These are phyloP conservation scores for Podospora pseudocomata DNA, from an alignment of 495 filamentous ascomycete species.

Conservation along the genomic window DNA sequence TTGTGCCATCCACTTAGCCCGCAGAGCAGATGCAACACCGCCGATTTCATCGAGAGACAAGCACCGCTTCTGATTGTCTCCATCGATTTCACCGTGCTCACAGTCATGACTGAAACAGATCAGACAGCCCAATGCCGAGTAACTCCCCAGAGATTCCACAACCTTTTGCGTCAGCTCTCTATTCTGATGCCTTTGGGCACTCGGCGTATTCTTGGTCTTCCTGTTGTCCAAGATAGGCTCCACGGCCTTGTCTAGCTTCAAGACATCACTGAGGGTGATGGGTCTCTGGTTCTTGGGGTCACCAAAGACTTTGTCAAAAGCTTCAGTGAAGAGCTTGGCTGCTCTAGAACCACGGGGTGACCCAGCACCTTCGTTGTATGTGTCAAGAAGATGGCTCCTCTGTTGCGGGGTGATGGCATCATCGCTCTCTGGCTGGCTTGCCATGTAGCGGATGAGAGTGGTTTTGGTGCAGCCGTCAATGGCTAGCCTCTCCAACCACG, in stretches of 20 bases:
- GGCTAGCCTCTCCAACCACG: conserved; percentile 41
- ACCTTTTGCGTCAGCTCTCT: conserved; percentile 28
- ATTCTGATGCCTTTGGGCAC: conserved; percentile 25
- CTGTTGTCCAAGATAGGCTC: conserved; percentile 45
- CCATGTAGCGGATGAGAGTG: conserved; percentile 44
- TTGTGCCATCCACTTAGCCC: conserved; percentile 28
- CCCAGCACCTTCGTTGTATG: conserved; percentile 31
- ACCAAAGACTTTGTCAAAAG: conserved; percentile 45
- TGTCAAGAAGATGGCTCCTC: conserved; percentile 40
- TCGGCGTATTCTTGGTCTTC: conserved; percentile 43
- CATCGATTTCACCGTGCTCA: conserved; percentile 49
- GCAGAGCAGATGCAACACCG: conserved; percentile 23
- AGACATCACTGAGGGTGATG: conserved; percentile 40
- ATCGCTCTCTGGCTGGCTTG: conserved; percentile 32
- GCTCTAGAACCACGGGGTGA: conserved; percentile 35
- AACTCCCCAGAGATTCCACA: conserved; percentile 41
- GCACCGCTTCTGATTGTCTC: conserved; percentile 42
- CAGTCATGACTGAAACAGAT: conserved; percentile 49
- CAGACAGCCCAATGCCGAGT: conserved; percentile 43
- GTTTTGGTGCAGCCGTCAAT: conserved; percentile 43
- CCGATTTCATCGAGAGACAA: conserved; percentile 39
- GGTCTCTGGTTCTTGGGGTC: conserved; percentile 19
- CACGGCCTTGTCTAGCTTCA: conserved; percentile 43
- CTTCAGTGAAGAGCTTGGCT: conserved; percentile 41
- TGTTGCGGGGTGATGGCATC: conserved; percentile 46